These are phyloP conservation scores for Coniochaeta sp. DNA, from an alignment of 2,329 filamentous ascomycete genomes.

Conservation along the genomic window DNA sequence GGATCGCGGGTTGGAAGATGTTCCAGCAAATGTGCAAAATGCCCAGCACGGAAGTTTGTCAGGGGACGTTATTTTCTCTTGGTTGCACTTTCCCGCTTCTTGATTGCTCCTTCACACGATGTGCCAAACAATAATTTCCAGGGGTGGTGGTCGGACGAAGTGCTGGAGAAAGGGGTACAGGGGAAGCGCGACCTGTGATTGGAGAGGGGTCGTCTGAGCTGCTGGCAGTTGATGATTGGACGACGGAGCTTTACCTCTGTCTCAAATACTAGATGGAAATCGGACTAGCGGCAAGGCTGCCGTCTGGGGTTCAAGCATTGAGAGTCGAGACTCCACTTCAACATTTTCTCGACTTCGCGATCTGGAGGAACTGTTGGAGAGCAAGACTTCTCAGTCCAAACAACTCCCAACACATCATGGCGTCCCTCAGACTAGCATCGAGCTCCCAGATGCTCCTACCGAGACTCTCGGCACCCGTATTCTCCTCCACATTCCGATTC, in stretches of 20 bases:
- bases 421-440: slow-evolving; percentile 12
- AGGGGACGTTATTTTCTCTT: not conserved
- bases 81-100: slow-evolving; percentile 13
- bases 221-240: slow-evolving; percentile 11
- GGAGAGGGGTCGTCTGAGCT: slow-evolving; percentile 13
- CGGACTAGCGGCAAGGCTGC: not conserved
- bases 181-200: slow-evolving; percentile 15
- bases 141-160: slow-evolving; percentile 12
- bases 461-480: slow-evolving; percentile 10
- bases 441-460: slow-evolving; percentile 12
- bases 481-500: slow-evolving; percentile 10
- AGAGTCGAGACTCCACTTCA: not conserved
- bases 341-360: slow-evolving; percentile 3
- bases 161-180: slow-evolving; percentile 32
- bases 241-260: not conserved
- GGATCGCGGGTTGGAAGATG: slow-evolving; percentile 5
- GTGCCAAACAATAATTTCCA: slow-evolving; percentile 21
- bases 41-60: not conserved
- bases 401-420: not conserved
- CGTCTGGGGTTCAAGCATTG: not conserved
- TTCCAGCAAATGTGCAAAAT: not conserved
- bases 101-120: slow-evolving; percentile 7
- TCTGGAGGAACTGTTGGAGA: not conserved
- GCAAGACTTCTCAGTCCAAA: not conserved
- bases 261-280: not conserved